phyloP scores from a whole-genome alignment of 2,329 filamentous ascomycete species.

The Thelonectria blattea region DNA sequence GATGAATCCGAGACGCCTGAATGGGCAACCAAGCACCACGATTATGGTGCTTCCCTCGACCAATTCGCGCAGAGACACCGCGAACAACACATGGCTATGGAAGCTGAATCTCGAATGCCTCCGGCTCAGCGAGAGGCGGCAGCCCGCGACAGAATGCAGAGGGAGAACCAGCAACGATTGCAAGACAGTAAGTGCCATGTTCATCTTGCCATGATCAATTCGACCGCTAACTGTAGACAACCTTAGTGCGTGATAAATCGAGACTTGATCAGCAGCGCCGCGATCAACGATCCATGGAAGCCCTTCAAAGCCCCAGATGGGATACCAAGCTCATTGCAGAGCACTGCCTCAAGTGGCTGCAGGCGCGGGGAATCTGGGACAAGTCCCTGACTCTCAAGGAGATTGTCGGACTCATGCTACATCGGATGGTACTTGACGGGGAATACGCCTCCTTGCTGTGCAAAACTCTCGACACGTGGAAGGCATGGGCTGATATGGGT shows the following conservation, averaged over 20 bases:
- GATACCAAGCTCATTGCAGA: constrained; percentile 53
- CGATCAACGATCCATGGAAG: constrained; percentile 55
- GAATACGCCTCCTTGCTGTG: constrained; percentile 50
- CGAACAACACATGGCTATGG: constrained; percentile 50
- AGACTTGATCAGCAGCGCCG: constrained; percentile 49
- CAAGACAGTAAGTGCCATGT: constrained; percentile 50
- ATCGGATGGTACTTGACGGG: constrained; percentile 59
- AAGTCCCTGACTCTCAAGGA: constrained; percentile 44
- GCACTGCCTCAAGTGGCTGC: constrained; percentile 53
- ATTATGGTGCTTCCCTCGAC: constrained; percentile 42
- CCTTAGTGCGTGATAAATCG: constrained; percentile 51
- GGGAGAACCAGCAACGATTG: constrained; percentile 52
- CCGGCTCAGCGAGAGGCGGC: constrained; percentile 51
- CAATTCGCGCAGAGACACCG: constrained; percentile 43
- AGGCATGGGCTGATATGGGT: constrained; percentile 60
- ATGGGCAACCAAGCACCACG: constrained; percentile 55
- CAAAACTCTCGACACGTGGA: constrained; percentile 58
- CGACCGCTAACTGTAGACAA: not conserved
- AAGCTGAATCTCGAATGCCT: constrained; percentile 52
- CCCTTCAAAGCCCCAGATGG: constrained; percentile 61
- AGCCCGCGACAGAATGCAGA: constrained; percentile 46
- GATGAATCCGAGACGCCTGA: constrained; percentile 59
- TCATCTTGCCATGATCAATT: not conserved
- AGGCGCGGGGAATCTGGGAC: constrained; percentile 37
- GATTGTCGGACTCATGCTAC: constrained; percentile 53